These are phyloP conservation scores for Eutypella sp. DNA, from an alignment of 2,329 filamentous ascomycete genomes.

Conservation along the genomic window DNA sequence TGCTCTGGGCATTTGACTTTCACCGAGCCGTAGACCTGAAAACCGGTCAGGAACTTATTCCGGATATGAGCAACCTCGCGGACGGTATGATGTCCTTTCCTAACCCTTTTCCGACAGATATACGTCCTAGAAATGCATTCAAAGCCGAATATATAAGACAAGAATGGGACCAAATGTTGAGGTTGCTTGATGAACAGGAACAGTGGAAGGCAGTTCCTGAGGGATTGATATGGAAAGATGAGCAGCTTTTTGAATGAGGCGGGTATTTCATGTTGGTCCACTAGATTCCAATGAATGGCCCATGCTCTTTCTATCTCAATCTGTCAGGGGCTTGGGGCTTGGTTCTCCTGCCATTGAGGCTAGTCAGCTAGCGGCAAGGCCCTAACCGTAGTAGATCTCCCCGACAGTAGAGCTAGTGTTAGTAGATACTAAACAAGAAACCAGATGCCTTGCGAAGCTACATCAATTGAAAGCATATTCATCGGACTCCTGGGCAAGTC, in stretches of 20 bases:
- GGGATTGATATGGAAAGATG: slow-evolving; percentile 16
- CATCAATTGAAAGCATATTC: too few relatives aligned
- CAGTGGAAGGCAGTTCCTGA: slow-evolving; percentile 23
- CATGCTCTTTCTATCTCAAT: too few relatives aligned
- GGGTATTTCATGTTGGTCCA: too few relatives aligned
- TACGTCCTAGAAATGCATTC: slow-evolving; percentile 12
- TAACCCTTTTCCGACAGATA: slow-evolving; percentile 12
- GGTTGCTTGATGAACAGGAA: slow-evolving; percentile 18
- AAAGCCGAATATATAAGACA: slow-evolving; percentile 11
- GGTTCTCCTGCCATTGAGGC: too few relatives aligned
- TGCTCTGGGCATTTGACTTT: slow-evolving; percentile 46
- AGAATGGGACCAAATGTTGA: slow-evolving; percentile 16
- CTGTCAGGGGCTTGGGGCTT: too few relatives aligned
- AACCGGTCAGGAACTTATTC: slow-evolving; percentile 15
- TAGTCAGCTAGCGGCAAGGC: too few relatives aligned
- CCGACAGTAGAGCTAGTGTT: too few relatives aligned
- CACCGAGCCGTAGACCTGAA: slow-evolving; percentile 12
- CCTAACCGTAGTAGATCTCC: too few relatives aligned
- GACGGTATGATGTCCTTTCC: slow-evolving; percentile 14
- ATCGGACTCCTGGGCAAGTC: too few relatives aligned
- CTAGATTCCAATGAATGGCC: too few relatives aligned
- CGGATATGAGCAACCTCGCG: slow-evolving; percentile 11
- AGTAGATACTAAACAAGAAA: too few relatives aligned
- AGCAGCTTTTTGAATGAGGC: slow-evolving; percentile 10
- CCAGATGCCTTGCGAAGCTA: too few relatives aligned